A percentile compares a stretch with the other conserved stretches of the same genome.
Conservation (phyloP, 495 filamentous ascomycete genomes). For the Aspergillus bertholletiae region DNA sequence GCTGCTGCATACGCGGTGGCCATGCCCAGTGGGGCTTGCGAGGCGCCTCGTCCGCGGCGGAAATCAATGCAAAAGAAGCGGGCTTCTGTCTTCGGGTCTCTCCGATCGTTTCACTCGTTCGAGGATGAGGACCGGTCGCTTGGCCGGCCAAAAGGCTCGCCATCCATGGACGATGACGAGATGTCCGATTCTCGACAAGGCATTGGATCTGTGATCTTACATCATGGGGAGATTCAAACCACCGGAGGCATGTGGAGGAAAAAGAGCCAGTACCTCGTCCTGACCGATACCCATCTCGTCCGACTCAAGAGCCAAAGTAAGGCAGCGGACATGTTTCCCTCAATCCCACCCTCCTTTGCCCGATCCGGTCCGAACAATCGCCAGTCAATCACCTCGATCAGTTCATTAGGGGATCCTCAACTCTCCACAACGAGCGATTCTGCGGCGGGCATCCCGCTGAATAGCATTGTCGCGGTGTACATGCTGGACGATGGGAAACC, state of each 20-base stretch:
- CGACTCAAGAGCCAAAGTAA: constrained; percentile 74
- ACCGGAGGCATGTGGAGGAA: constrained; percentile 77
- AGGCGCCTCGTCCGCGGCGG: constrained; percentile 31
- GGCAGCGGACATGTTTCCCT: constrained; percentile 62
- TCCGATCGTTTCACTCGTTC: constrained; percentile 48
- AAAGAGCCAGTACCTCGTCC: constrained; percentile 86
- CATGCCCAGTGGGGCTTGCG: constrained; percentile 22
- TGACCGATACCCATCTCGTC: constrained; percentile 79
- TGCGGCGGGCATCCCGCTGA: constrained; percentile 56
- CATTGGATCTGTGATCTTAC: constrained; percentile 49
- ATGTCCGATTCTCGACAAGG: constrained; percentile 26
- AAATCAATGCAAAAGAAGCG: constrained; percentile 50
- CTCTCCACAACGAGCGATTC: constrained; percentile 47
- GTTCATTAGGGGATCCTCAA: constrained; percentile 60
- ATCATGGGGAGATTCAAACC: constrained; percentile 76
- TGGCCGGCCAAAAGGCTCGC: constrained; percentile 32
- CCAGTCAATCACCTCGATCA: constrained; percentile 55
- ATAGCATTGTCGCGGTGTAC: constrained; percentile 74
- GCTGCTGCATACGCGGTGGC: constrained; percentile 17
- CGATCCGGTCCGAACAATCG: constrained; percentile 38
- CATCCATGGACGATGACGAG: constrained; percentile 31
- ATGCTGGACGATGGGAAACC: constrained; percentile 74
- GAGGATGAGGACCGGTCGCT: constrained; percentile 46
- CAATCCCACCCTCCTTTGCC: constrained; percentile 43
- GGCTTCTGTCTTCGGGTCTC: constrained; percentile 54